Evolutionary conservation across 495 filamentous ascomycete genomes (phyloP).

Genomic region (Parathielavia appendiculata): DNA sequence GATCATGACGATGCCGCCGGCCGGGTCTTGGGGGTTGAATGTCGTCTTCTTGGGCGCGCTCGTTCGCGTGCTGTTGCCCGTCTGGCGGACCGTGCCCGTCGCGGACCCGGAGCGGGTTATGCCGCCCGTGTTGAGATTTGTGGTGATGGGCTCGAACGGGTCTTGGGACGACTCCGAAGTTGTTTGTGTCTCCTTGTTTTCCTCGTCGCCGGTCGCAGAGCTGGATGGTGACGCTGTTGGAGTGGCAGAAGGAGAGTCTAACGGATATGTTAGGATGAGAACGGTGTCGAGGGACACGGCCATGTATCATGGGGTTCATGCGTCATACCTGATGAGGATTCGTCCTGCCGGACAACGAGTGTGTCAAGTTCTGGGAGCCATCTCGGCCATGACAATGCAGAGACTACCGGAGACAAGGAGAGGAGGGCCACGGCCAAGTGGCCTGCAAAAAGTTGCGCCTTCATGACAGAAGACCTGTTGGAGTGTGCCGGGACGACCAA

Average conservation of each 20-base stretch:
- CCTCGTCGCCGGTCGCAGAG: conserved; percentile 12
- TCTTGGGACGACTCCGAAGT: neutral
- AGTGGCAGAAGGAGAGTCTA: conserved; percentile 20
- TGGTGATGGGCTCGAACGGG: conserved; percentile 7
- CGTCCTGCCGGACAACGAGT: conserved; percentile 37
- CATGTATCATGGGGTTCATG: neutral
- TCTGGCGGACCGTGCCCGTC: conserved; percentile 15
- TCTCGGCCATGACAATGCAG: conserved; percentile 33
- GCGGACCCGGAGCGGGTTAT: conserved; percentile 9
- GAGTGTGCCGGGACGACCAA: conserved; percentile 1
- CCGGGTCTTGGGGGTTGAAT: conserved; percentile 55
- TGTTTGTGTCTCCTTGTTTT: neutral
- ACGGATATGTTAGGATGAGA: neutral
- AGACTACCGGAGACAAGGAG: conserved; percentile 31
- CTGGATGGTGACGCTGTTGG: conserved; percentile 19
- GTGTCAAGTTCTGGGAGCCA: conserved; percentile 37
- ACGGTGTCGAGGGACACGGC: neutral
- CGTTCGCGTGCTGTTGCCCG: conserved; percentile 23
- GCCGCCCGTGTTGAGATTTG: conserved; percentile 36
- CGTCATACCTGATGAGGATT: conserved; percentile 20
- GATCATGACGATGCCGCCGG: conserved; percentile 77
- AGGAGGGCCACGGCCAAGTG: conserved; percentile 35
- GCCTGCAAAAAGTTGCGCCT: conserved; percentile 22
- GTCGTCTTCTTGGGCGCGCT: conserved; percentile 44
- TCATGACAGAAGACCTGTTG: conserved; percentile 23